Evolutionary conservation across 108 stramenopile species (phyloP).

Genomic region (Cylindrotheca fusiformis): DNA sequence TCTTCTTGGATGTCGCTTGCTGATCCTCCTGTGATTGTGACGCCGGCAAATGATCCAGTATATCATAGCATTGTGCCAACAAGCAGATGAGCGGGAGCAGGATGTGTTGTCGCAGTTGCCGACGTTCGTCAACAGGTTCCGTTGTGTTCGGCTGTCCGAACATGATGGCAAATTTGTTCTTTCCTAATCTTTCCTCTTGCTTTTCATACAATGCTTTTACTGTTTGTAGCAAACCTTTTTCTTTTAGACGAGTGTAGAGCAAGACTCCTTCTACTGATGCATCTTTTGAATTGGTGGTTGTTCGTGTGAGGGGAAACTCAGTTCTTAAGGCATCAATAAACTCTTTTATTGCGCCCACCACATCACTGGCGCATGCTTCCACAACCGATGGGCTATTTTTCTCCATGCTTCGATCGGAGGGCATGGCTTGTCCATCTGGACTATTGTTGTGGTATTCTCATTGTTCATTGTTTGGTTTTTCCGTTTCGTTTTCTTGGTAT

Average conservation of each 20-base stretch:
- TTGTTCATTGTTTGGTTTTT: no score
- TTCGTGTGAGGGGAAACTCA: constrained; percentile 12
- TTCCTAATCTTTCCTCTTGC: neutral
- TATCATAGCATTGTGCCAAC: constrained; percentile 11
- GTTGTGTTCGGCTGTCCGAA: no score
- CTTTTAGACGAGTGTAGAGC: neutral
- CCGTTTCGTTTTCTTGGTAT: no score
- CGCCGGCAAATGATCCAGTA: constrained; percentile 9
- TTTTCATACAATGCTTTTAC: neutral
- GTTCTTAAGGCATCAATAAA: constrained; percentile 20
- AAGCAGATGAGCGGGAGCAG: constrained; percentile 6
- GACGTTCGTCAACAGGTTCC: no score
- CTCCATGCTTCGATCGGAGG: neutral
- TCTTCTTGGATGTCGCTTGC: constrained; percentile 6
- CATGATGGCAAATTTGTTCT: no score
- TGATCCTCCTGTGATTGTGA: neutral
- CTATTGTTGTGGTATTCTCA: no score
- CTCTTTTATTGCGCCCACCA: constrained; percentile 2
- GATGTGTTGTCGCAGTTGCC: constrained; percentile 1
- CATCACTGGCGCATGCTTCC: constrained; percentile 9
- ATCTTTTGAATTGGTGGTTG: neutral
- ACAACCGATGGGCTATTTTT: neutral
- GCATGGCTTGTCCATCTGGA: no score
- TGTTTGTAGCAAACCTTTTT: neutral
- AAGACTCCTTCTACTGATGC: neutral